A percentile compares a stretch with the other conserved stretches of the same genome.
These are phyloP conservation scores for Diaporthe citri DNA, from an alignment of 2,329 filamentous ascomycete genomes.

Conservation along the genomic window DNA sequence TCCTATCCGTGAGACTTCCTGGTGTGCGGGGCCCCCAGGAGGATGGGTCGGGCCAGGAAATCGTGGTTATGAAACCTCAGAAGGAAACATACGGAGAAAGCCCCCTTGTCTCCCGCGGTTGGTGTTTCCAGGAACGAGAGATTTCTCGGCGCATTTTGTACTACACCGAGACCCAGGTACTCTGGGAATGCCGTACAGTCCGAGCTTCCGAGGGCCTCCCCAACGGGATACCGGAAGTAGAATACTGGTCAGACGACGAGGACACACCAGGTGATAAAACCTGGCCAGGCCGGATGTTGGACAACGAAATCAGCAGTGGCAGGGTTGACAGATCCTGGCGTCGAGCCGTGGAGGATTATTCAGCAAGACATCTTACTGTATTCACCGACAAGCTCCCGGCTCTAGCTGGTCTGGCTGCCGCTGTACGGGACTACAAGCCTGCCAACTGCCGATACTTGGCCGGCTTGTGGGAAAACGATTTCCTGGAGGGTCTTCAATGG, in stretches of 20 bases:
- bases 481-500: neutral
- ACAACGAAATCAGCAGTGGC: neutral
- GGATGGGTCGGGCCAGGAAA: neutral
- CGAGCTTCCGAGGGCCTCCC: neutral
- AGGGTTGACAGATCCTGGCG: neutral
- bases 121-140: conserved; percentile 6
- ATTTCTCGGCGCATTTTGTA: neutral
- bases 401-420: neutral
- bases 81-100: neutral
- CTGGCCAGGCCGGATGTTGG: neutral
- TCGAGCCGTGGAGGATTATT: neutral
- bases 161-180: conserved; percentile 9
- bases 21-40: neutral
- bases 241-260: too few species aligned
- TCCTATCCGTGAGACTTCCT: neutral
- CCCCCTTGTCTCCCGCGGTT: neutral
- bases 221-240: neutral
- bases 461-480: neutral
- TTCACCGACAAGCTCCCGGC: neutral
- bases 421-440: neutral
- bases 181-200: neutral
- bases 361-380: neutral
- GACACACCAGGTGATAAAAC: neutral
- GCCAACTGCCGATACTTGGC: neutral
- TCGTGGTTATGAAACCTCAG: neutral